Evolutionary conservation across 805 yeast species (phyloP), one percentile per base, ranked within the genome.

Genomic region (Metschnikowia cubensis): DNA sequence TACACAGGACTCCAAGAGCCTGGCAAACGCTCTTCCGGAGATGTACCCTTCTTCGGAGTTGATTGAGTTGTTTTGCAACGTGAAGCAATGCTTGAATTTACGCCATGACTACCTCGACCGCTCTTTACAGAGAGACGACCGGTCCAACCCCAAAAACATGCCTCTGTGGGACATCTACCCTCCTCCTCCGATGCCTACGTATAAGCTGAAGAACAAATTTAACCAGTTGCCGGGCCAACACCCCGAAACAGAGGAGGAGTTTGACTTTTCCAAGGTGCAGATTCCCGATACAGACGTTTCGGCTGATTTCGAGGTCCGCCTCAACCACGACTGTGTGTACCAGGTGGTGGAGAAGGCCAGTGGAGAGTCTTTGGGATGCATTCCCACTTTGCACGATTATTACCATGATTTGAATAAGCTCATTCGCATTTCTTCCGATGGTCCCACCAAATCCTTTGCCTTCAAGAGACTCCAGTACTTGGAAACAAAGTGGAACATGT

Each of bases 401-500:
- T 95, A 89, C 67, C 69, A 81, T 56, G 99, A 92, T 66, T 69
- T 90, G 60, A 94, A 87, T 47, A 80, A 75, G 50, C 80, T 94
- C 56, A 78, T 82, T n/a, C 68, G 77, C 11, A 77, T 89, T 43
- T 85, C 96, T 6, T 84, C 94, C 4, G 97, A 91, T 68, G 99
- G 99, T 0, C 99, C 99, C 4, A 82, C 95, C 14, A 94, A 94
- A 69, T 87, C 96, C 14, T 94, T 94, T 76, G 97, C 99, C 0
- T 94, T 89, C 69, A 84, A 92, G 66, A 80, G 99, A 61, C 74
- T 94, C 59, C 96, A 92, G 70, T 95, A 89, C 64, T 75, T 94
- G 48, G 99, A 94, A 66, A 97, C 98, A 25, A 89, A 91, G 64
- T 94, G 98, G 98, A 89, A 91, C 66, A 69, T 94, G 69, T 94